A percentile compares a stretch with the other conserved stretches of the same genome.
phyloP scores from a whole-genome alignment of 495 filamentous ascomycete species.

The Bathelium albidoporum region DNA sequence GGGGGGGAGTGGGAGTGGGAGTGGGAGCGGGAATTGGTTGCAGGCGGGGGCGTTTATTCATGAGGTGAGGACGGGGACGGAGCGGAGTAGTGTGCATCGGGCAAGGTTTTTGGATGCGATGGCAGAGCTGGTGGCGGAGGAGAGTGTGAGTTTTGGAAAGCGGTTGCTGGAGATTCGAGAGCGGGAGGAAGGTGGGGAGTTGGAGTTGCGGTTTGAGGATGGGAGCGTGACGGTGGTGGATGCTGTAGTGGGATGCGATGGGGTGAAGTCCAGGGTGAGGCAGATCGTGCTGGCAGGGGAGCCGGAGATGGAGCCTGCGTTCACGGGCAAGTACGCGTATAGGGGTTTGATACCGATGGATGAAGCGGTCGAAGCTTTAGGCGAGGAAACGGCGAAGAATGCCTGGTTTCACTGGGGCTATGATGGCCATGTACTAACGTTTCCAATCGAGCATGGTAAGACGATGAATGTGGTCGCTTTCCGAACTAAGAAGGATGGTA shows the following conservation, averaged over 20 bases:
- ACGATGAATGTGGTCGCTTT: conserved; percentile 30
- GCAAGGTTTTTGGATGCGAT: conserved; percentile 53
- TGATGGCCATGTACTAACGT: conserved; percentile 38
- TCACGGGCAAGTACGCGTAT: conserved; percentile 42
- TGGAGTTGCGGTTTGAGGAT: conserved; percentile 44
- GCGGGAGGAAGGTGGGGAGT: conserved; percentile 17
- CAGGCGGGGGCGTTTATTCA: conserved; percentile 30
- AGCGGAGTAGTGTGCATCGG: conserved; percentile 39
- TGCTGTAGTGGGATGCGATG: conserved; percentile 10
- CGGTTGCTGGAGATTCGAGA: conserved; percentile 25
- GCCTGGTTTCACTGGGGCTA: conserved; percentile 34
- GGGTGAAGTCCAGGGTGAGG: conserved; percentile 12
- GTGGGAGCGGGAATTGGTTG: conserved; percentile 34
- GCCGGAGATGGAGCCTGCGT: conserved; percentile 32
- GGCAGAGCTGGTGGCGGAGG: conserved; percentile 42
- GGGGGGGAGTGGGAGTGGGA: conserved; percentile 5
- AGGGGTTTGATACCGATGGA: conserved; percentile 44
- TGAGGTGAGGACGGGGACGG: conserved; percentile 10
- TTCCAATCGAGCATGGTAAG: conserved; percentile 38
- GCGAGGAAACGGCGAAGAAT: conserved; percentile 38
- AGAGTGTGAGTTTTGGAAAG: conserved; percentile 34
- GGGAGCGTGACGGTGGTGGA: conserved; percentile 32
- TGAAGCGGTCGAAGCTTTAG: conserved; percentile 38
- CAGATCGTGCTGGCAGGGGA: conserved; percentile 15
- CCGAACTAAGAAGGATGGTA: conserved; percentile 22